A percentile compares a stretch with the other conserved stretches of the same genome.
phyloP scores from a whole-genome alignment of 805 yeast species.

The Myxozyma nipponensis region DNA sequence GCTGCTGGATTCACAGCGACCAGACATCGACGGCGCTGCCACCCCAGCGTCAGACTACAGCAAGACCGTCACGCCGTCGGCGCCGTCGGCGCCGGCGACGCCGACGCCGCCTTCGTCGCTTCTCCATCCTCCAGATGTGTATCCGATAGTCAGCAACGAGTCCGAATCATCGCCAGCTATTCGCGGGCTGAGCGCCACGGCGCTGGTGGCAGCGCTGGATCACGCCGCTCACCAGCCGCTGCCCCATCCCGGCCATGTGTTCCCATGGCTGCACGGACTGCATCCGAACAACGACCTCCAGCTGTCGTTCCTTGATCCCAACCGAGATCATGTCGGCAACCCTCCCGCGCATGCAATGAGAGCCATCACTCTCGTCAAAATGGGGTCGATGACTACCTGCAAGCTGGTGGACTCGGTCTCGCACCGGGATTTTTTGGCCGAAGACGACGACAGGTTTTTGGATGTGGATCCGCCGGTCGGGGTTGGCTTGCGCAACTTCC shows the following conservation, averaged over 20 bases:
- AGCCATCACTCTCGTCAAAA: constrained; percentile 19
- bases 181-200: constrained; percentile 19
- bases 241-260: constrained; percentile 66
- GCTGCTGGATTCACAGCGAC: too few relatives aligned
- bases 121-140: constrained; percentile 16
- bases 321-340: constrained; percentile 30
- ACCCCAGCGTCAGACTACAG: too few relatives aligned
- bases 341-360: constrained; percentile 25
- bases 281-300: constrained; percentile 56
- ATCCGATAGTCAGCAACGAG: constrained; percentile 6
- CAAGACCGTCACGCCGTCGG: too few relatives aligned
- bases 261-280: constrained; percentile 90
- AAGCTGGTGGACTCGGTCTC: constrained; percentile 27
- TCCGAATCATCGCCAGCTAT: constrained; percentile 25
- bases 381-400: constrained; percentile 12
- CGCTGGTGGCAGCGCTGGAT: constrained; percentile 29
- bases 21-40: neutral
- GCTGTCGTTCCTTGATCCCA: constrained; percentile 43
- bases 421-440: constrained; percentile 21
- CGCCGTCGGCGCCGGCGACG: neutral
- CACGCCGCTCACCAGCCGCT: constrained; percentile 37
- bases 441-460: constrained; percentile 39
- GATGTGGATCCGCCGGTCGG: constrained; percentile 67
- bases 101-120: constrained; percentile 5
- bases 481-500: constrained; percentile 76